These are phyloP conservation scores for Artemisia annua DNA, from an alignment of 129 eudicot genomes.

Conservation along the genomic window DNA sequence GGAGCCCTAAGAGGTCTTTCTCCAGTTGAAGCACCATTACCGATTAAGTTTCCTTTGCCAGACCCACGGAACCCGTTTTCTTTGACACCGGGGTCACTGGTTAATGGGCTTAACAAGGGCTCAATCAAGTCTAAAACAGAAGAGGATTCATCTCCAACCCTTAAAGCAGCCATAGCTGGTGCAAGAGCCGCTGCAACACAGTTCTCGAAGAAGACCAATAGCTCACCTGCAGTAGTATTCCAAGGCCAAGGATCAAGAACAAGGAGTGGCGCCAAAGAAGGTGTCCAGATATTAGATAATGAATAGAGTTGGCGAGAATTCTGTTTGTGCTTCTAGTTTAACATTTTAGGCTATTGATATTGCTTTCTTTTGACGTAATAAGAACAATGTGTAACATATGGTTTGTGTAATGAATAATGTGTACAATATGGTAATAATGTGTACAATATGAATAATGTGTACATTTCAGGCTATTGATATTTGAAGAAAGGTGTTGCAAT, in stretches of 20 bases:
- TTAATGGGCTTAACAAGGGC: slow-evolving; percentile 22
- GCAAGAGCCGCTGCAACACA: slow-evolving; percentile 83
- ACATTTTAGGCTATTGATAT: slow-evolving; percentile 4
- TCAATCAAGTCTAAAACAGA: slow-evolving; percentile 12
- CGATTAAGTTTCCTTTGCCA: slow-evolving; percentile 72
- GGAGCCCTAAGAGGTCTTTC: slow-evolving; percentile 81
- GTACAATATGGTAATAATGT: background rate
- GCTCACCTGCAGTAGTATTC: slow-evolving; percentile 21
- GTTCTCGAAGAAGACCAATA: slow-evolving; percentile 51
- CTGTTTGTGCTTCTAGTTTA: slow-evolving; percentile 1
- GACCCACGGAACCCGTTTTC: slow-evolving; percentile 59
- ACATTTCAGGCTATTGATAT: no score
- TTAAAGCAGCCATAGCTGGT: slow-evolving; percentile 77
- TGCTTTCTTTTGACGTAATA: background rate
- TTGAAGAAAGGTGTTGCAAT: no score
- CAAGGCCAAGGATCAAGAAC: slow-evolving; percentile 54
- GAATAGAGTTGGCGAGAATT: slow-evolving; percentile 22
- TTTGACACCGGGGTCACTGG: slow-evolving; percentile 68
- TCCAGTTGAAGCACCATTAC: slow-evolving; percentile 52
- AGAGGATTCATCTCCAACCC: slow-evolving; percentile 46
- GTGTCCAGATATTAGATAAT: slow-evolving; percentile 23
- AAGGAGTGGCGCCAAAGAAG: slow-evolving; percentile 29
- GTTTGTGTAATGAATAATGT: background rate
- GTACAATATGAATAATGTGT: background rate
- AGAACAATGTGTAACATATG: background rate